These are phyloP conservation scores for Hsuehochloa calcarea DNA, from an alignment of 176 grass and related monocot species.

Conservation along the genomic window DNA sequence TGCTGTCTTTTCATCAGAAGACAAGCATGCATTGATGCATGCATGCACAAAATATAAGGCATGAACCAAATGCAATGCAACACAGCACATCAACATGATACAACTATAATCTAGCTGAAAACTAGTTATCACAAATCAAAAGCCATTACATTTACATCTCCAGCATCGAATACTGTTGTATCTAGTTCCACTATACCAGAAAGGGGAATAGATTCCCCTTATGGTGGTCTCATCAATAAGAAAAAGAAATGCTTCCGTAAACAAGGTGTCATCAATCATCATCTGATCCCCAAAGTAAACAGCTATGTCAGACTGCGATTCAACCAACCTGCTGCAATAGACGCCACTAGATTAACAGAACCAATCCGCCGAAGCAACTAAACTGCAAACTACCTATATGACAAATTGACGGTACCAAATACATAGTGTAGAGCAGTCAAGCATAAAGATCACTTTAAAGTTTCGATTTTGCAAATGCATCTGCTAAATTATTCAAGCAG, in stretches of 20 bases:
- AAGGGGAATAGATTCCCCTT: neutral
- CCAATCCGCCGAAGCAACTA: neutral
- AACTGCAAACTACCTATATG: neutral
- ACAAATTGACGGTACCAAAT: neutral
- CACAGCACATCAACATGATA: neutral
- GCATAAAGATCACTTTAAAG: neutral
- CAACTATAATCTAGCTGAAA: neutral
- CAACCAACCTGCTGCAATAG: neutral
- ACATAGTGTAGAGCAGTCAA: neutral
- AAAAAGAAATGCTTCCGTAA: neutral
- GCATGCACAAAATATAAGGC: neutral
- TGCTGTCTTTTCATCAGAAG: neutral
- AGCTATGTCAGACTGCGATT: neutral
- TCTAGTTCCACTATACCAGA: neutral
- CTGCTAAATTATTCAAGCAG: conserved; percentile 42
- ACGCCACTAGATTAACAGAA: neutral
- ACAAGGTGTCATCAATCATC: neutral
- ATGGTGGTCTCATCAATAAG: too few relatives aligned
- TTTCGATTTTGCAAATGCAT: neutral
- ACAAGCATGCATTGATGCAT: neutral
- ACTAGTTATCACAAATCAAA: neutral
- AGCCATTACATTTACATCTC: neutral
- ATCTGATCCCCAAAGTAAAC: neutral
- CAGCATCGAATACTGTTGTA: neutral
- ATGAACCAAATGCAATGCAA: neutral